Conservation (phyloP, 1,284 basidiomycete species). For the Neolentinus lepideus region DNA sequence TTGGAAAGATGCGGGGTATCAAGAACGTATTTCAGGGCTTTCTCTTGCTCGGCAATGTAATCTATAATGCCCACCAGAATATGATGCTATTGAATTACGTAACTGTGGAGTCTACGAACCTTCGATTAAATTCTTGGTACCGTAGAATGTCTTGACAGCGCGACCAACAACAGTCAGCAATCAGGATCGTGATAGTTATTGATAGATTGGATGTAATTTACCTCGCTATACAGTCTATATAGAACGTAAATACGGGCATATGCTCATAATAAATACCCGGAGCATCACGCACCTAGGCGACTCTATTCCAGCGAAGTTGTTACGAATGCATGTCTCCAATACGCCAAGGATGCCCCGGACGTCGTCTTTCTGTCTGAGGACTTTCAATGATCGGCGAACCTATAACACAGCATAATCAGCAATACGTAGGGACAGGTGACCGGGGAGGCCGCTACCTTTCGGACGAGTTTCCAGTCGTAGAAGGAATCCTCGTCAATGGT, state of each 20-base stretch:
- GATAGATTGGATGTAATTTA: constrained; percentile 24
- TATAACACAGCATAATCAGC: constrained; percentile 17
- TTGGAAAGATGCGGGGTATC: constrained; percentile 65
- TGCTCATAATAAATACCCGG: background rate
- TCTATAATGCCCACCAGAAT: constrained; percentile 30
- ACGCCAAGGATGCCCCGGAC: constrained; percentile 84
- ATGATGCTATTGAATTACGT: background rate
- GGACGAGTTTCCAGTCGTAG: constrained; percentile 83
- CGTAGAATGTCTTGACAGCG: constrained; percentile 70
- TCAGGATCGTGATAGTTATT: constrained; percentile 5
- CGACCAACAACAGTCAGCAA: constrained; percentile 7
- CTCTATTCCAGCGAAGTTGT: constrained; percentile 95
- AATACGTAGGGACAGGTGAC: background rate
- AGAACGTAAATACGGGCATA: background rate
- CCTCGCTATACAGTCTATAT: constrained; percentile 81
- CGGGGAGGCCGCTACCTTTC: constrained; percentile 40
- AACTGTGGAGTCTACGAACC: constrained; percentile 31
- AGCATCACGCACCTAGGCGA: constrained; percentile 52
- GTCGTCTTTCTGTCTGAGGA: constrained; percentile 65
- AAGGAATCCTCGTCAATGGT: constrained; percentile 77
- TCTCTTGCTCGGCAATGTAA: constrained; percentile 77
- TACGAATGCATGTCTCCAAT: constrained; percentile 85
- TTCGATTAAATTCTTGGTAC: constrained; percentile 85
- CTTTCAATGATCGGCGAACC: constrained; percentile 61
- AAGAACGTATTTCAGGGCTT: constrained; percentile 68